These are phyloP conservation scores for Spatholobus suberectus DNA, from an alignment of 306 rosid genomes.

Conservation along the genomic window DNA sequence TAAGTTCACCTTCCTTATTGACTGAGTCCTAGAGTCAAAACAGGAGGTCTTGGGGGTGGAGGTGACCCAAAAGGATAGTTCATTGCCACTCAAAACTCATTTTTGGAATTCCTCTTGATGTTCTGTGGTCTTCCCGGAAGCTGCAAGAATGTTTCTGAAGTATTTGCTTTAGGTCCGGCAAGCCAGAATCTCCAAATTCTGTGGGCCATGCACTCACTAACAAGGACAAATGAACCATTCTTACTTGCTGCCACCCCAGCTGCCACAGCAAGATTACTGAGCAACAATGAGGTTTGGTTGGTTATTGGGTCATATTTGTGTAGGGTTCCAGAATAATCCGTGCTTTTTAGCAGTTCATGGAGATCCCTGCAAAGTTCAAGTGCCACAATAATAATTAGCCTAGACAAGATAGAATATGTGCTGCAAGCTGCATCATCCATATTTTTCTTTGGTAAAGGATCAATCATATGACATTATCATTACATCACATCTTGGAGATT, in stretches of 20 bases:
- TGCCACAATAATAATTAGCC: not conserved
- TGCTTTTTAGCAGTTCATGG: slow-evolving; percentile 2
- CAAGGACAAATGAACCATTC: slow-evolving; percentile 46
- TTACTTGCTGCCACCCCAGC: slow-evolving; percentile 47
- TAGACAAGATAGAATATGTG: not conserved
- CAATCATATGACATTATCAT: not conserved
- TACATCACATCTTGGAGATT: not conserved
- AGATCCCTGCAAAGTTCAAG: slow-evolving; percentile 35
- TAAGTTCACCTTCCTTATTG: not conserved
- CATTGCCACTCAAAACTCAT: slow-evolving; percentile 51
- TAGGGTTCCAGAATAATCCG: slow-evolving; percentile 42
- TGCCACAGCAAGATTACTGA: slow-evolving; percentile 32
- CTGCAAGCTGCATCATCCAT: not conserved
- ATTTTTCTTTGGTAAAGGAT: not conserved
- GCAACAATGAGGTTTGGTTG: slow-evolving; percentile 33
- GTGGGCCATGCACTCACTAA: slow-evolving; percentile 34
- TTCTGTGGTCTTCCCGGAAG: slow-evolving; percentile 37
- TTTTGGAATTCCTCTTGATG: slow-evolving; percentile 40
- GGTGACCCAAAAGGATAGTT: slow-evolving; percentile 29
- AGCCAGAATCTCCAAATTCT: slow-evolving; percentile 49
- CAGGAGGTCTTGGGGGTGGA: slow-evolving; percentile 30
- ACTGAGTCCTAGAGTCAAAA: slow-evolving; percentile 40
- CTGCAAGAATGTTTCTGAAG: slow-evolving; percentile 37
- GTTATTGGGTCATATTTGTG: slow-evolving; percentile 38
- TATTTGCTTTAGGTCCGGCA: slow-evolving; percentile 36